Conservation (phyloP, 768 basidiomycete genomes). For the Amanita fuliginea region DNA sequence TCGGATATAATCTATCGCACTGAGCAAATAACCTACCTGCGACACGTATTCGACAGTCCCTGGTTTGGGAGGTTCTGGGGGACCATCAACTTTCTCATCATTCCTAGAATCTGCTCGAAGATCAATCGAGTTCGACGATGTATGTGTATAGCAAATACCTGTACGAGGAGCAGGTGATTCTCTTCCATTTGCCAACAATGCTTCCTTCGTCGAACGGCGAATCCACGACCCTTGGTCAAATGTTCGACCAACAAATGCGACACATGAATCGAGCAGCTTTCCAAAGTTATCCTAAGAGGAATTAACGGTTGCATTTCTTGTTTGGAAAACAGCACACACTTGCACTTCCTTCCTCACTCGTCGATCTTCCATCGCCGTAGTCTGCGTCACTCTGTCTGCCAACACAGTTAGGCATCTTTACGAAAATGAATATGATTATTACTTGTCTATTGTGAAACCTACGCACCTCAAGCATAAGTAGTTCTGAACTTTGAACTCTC, state of each 20-base stretch:
- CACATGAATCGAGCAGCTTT: slow-evolving; percentile 74
- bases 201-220: slow-evolving; percentile 54
- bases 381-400: slow-evolving; percentile 78
- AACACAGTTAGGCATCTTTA: slow-evolving; percentile 65
- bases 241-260: slow-evolving; percentile 62
- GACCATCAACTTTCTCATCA: slow-evolving; percentile 18
- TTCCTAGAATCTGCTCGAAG: slow-evolving; percentile 25
- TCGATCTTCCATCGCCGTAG: slow-evolving; percentile 84
- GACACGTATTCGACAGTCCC: slow-evolving; percentile 23
- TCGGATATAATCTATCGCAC: not conserved
- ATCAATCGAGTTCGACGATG: not conserved
- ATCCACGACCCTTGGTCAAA: slow-evolving; percentile 76
- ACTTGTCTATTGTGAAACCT: not conserved
- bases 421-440: not conserved
- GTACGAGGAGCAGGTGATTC: slow-evolving; percentile 55
- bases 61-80: slow-evolving; percentile 14
- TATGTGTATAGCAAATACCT: slow-evolving; percentile 24
- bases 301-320: not conserved
- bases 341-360: slow-evolving; percentile 84
- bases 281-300: slow-evolving; percentile 61
- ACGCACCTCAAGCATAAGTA: slow-evolving; percentile 65
- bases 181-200: slow-evolving; percentile 50
- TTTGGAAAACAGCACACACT: slow-evolving; percentile 22
- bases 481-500: slow-evolving; percentile 60
- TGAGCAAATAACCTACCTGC: not conserved